These are phyloP conservation scores for Botrytis squamosa DNA, from an alignment of 2,329 filamentous ascomycete genomes.

Conservation along the genomic window DNA sequence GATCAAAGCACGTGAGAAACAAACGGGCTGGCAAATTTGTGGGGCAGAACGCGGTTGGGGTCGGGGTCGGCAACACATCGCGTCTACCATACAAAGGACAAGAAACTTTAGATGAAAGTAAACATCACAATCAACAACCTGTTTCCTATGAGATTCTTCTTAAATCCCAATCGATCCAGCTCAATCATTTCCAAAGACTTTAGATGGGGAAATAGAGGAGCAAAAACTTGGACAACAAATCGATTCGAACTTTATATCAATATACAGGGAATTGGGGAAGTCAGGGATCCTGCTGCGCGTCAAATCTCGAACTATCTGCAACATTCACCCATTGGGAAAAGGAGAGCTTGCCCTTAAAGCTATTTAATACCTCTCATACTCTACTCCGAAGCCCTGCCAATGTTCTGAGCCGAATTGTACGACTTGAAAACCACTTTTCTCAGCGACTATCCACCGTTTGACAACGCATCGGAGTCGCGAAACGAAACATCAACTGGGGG, in stretches of 20 bases:
- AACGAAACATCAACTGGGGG: background rate
- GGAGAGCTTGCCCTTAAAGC: background rate
- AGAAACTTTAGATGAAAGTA: conserved; percentile 10
- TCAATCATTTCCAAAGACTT: background rate
- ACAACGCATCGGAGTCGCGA: background rate
- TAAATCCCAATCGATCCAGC: background rate
- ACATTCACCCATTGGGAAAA: background rate
- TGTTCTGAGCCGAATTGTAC: background rate
- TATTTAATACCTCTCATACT: background rate
- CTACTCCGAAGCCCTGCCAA: background rate
- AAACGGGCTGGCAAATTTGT: background rate
- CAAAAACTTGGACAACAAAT: background rate
- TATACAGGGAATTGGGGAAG: background rate
- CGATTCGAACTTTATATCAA: background rate
- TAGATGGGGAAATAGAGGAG: background rate
- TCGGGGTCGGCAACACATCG: conserved; percentile 11
- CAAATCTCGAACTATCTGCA: conserved; percentile 5
- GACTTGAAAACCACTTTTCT: background rate
- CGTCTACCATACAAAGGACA: conserved; percentile 10
- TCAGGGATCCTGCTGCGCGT: conserved; percentile 1
- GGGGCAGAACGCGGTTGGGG: conserved; percentile 1
- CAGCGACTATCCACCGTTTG: background rate
- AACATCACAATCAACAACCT: background rate
- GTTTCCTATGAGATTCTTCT: background rate
- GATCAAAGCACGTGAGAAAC: background rate